phyloP scores from a whole-genome alignment of 371 early-diverging fungal species.

The Circinella umbellata region DNA sequence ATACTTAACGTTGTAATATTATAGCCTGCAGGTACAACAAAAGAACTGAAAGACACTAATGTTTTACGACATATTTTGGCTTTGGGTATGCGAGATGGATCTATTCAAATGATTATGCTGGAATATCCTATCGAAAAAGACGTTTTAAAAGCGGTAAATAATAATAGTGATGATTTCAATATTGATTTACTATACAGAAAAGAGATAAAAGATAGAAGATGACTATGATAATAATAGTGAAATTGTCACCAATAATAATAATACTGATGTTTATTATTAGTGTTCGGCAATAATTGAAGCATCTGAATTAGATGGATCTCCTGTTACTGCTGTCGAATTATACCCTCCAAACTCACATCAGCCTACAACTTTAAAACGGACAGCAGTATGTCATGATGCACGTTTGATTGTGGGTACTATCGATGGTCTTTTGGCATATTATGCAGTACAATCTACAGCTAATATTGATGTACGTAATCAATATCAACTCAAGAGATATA shows the following conservation, averaged over 20 bases:
- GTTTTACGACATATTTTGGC: constrained; percentile 1
- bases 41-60: not conserved
- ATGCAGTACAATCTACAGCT: not conserved
- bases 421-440: not conserved
- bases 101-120: not conserved
- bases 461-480: not conserved
- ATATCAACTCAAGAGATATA: not conserved
- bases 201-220: no score
- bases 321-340: not conserved
- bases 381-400: not conserved
- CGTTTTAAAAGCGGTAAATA: not conserved
- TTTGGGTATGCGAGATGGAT: constrained; percentile 3
- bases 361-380: not conserved
- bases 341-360: not conserved
- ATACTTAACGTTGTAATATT: not conserved
- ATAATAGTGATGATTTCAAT: no score
- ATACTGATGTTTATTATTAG: not conserved
- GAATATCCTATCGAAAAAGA: not conserved
- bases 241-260: not conserved
- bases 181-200: no score
- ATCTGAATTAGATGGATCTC: not conserved
- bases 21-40: not conserved
- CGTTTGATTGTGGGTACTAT: not conserved
- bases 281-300: not conserved
- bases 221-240: not conserved